A percentile compares a stretch with the other conserved stretches of the same genome.
These are phyloP conservation scores for Boletus fagicola DNA, from an alignment of 768 basidiomycete genomes.

Conservation along the genomic window DNA sequence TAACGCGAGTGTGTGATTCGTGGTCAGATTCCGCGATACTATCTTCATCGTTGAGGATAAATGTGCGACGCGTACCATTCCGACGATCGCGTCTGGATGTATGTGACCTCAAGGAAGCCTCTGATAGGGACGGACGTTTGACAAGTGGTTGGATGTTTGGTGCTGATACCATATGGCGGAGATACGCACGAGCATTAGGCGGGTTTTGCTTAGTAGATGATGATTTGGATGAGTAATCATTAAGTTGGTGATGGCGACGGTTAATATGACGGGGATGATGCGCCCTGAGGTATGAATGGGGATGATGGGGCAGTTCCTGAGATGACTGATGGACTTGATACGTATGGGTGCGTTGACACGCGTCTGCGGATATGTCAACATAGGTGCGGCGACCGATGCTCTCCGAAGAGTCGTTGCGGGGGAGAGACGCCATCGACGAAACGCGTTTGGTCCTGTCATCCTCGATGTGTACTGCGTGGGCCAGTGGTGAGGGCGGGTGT, in stretches of 20 bases:
- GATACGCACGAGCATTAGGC: conserved; percentile 61
- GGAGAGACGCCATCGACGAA: conserved; percentile 17
- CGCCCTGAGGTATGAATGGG: conserved; percentile 19
- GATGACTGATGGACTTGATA: conserved; percentile 26
- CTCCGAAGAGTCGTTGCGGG: conserved; percentile 23
- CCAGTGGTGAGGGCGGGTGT: conserved; percentile 28
- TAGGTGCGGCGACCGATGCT: conserved; percentile 15
- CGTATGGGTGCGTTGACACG: conserved; percentile 6
- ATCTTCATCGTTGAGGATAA: conserved; percentile 36
- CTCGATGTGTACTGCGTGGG: conserved; percentile 12
- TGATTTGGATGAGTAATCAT: conserved; percentile 28
- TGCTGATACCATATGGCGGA: conserved; percentile 72
- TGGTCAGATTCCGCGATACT: conserved; percentile 22
- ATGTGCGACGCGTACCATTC: conserved; percentile 31
- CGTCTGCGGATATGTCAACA: conserved; percentile 14
- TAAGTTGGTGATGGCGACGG: conserved; percentile 21
- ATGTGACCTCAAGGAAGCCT: conserved; percentile 35
- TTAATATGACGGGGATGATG: conserved; percentile 23
- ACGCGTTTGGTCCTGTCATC: conserved; percentile 9
- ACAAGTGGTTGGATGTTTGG: conserved; percentile 41
- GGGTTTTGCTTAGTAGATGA: conserved; percentile 22
- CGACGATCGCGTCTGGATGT: conserved; percentile 17
- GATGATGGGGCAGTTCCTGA: conserved; percentile 21
- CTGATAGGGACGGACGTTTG: conserved; percentile 34
- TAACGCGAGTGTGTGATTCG: conserved; percentile 24